These are phyloP conservation scores for Umbelopsis ramanniana DNA, from an alignment of 192 early-diverging fungal species.

Conservation along the genomic window DNA sequence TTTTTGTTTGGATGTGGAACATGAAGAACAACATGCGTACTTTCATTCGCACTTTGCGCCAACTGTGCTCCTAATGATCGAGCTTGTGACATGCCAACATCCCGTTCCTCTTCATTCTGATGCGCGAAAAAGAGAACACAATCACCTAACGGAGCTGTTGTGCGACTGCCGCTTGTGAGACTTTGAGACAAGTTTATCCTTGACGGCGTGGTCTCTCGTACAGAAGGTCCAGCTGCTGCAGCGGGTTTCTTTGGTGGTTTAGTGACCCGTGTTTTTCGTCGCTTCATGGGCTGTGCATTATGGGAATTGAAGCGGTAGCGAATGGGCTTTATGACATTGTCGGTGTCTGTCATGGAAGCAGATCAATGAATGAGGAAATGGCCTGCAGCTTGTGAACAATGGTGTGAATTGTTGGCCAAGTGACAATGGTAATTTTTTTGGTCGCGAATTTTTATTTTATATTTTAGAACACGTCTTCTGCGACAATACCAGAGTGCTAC, in stretches of 20 bases:
- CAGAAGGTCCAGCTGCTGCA: background rate
- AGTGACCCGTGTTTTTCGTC: constrained; percentile 5
- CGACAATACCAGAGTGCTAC: no score
- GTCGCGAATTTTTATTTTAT: no score
- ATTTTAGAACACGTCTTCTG: no score
- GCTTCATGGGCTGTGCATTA: constrained; percentile 6
- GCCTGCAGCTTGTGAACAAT: no score
- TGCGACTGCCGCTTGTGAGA: background rate
- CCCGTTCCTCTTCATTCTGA: background rate
- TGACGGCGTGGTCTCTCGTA: background rate
- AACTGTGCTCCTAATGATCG: background rate
- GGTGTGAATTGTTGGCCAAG: no score
- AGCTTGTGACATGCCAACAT: background rate
- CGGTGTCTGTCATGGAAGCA: background rate
- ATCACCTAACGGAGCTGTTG: background rate
- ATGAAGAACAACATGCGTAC: constrained; percentile 2
- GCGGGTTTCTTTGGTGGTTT: background rate
- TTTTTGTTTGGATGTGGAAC: background rate
- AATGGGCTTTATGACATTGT: constrained; percentile 3
- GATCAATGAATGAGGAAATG: background rate
- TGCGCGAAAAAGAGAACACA: background rate
- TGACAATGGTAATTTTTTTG: no score
- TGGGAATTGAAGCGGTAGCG: background rate
- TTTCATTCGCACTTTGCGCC: background rate
- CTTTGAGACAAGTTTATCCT: background rate